Base-by-base conservation (phyloP, 352 stramenopile genomes). In the Phytophthora megakarya region DNA sequence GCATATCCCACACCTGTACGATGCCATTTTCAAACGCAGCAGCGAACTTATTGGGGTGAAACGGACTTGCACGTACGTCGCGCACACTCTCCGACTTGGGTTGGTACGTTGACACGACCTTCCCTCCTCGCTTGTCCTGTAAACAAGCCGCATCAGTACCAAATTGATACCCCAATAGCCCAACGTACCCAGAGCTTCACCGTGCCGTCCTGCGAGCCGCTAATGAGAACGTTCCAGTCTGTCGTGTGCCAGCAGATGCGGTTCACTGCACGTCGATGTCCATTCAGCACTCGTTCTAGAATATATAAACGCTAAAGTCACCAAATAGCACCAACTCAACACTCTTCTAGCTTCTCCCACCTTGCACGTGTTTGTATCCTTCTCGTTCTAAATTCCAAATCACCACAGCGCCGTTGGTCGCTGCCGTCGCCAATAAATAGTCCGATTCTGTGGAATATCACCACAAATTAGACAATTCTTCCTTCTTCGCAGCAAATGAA, bases 341-440 rank as follows among this genome's bases (percentile, higher is more conserved):
- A 35, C 6, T 5, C 26, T 15, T 43, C 42, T 5, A 30, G 9
- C 7, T 8, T 18, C 11, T 55, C 37, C 15, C 35, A 95, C 86
- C 86, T 81, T 96, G 86, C 0, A 96, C 84, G 43, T 95, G 73
- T 61, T 96, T 96, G 67, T 90, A 92, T 12, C 85, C 85, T n/a
- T 95, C 88, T 21, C 78, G 76, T 69, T 95, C 81, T 39, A 96
- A 70, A 51, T 96, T 94, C 86, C 88, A 96, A 44, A 96, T 93
- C 42, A 95, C 84, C 28, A 96, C 80, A 0, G 80, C 75, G 37
- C 88, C 88, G 40, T 95, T 96, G 6, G 88, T 96, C 3, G 88
- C 86, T 3, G 88, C 88, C 9, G 88, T 96, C 15, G 88, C 88
- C 48, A 96, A 65, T 69, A 96, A 67, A 73, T 83, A 92, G 56